phyloP scores from a whole-genome alignment of 192 early-diverging fungal genomes.

The Backusella australiensis region DNA sequence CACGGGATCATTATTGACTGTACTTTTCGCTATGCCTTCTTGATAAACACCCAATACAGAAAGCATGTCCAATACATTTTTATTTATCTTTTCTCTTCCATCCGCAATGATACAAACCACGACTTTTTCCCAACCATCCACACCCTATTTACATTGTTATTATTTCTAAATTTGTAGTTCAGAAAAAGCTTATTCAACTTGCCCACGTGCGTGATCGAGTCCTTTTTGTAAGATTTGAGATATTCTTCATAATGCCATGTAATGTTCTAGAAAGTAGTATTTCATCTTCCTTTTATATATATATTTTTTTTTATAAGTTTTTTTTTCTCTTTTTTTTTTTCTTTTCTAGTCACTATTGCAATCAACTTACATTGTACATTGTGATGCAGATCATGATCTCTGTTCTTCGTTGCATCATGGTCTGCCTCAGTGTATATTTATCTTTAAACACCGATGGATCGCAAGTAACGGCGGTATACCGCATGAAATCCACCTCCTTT shows the following conservation, averaged over 20 bases:
- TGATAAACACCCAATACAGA: conserved; percentile 83
- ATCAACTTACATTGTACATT: conserved; percentile 65
- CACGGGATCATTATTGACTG: conserved; percentile 61
- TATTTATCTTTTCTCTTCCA: conserved; percentile 76
- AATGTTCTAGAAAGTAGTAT: conserved; percentile 87
- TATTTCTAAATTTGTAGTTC: neutral
- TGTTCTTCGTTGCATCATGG: conserved; percentile 63
- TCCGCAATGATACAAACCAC: conserved; percentile 83
- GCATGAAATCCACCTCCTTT: conserved; percentile 86
- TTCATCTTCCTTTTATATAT: conserved; percentile 73
- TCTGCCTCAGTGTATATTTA: conserved; percentile 76
- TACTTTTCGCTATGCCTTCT: conserved; percentile 68
- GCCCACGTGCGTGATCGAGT: conserved; percentile 77
- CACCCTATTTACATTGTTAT: conserved; percentile 42
- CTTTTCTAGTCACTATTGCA: neutral
- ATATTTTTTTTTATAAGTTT: neutral
- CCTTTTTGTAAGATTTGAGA: conserved; percentile 81
- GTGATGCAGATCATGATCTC: conserved; percentile 82
- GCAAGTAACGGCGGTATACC: conserved; percentile 90
- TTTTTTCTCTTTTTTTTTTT: neutral
- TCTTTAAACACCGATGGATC: conserved; percentile 83
- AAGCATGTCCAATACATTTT: conserved; percentile 64
- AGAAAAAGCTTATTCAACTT: neutral
- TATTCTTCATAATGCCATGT: conserved; percentile 86
- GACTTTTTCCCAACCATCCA: conserved; percentile 81